Base-by-base conservation (phyloP, 805 yeast genomes). In the Spathaspora passalidarum region DNA sequence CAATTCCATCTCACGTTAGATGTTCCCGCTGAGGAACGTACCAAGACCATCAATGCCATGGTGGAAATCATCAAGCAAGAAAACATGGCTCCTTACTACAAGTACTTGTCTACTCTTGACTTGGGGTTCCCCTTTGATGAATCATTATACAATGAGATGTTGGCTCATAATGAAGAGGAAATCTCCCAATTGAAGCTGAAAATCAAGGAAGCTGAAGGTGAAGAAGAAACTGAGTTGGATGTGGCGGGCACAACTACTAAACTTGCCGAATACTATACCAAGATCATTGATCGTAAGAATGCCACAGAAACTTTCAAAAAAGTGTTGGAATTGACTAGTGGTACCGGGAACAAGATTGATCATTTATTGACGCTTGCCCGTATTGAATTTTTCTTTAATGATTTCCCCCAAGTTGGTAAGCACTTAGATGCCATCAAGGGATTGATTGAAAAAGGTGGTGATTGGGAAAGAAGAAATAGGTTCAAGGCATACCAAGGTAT, bases 391-490 rank as follows among this genome's bases (percentile, higher is more conserved):
- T 90, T 94, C 64, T 92, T 78, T 65, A 83, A 84, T 59, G 96
- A 94, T 67, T 82, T 82, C 60, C 65, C 70, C 5, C 80, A 80
- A 52, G 84, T 86, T 38, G 78, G 83, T 48, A 81, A 81, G 56
- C 84, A 84, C 59, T 76, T 94, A 53, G 92, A 85, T 45, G 82
- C 82, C 55, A 82, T 85, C 16, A 82, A 86, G 59, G 60, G 71
- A 19, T 76, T 88, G 62, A 89, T 94, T 58, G 98, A 92, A 58
- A 87, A 89, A 59, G 99, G 98, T 46, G 99, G 99, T 51, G 99
- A 94, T 65, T 94, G 99, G 99, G 99, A 94, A 69, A 87, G 99
- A 67, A 83, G 96, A 60, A 94, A 94, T 70, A 75, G 97, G 55
- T 89, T 80, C 75, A 94, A 94, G 72, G 88, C 97, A 5, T 94